Evolutionary conservation across 2,329 filamentous ascomycete species (phyloP), one percentile per base, ranked within the genome.

Genomic region (Rhinocladiella mackenziei): DNA sequence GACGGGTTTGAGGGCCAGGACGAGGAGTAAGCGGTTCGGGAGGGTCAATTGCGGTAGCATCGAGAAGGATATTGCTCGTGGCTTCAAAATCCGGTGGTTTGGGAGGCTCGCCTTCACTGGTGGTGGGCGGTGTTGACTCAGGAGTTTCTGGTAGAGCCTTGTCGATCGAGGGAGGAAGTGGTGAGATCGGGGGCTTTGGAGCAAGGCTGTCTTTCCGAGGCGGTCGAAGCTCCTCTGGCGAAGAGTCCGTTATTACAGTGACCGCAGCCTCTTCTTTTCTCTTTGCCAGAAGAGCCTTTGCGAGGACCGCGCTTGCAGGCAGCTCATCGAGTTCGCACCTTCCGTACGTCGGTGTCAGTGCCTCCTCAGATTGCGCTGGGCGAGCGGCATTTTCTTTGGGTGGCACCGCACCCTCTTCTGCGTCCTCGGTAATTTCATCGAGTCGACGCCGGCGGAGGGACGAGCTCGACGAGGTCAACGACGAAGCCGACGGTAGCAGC

Each of bases 341-440:
- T 34, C 46, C 50, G 33, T 45, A 53, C 19, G 48, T 51, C 29
- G 46, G 43, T 31, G 58, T 43, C 19, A 56, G 39, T 30, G 54
- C 50, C 11, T 53, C 45, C 46, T 60, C 62, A 5, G 58, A 51
- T 26, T 56, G 77, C 67, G 59, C 76, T 71, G 75, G 65, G 2
- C 76, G 80, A 58, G 81, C 73, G 42, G 78, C 71, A 58, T 81
- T 83, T 14, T 44, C 43, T n/a, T 41, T 31, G 2, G 40, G 31
- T n/a, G 17, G 31, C 29, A 18, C 25, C 5, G 26, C 18, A 11
- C 35, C 34, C 18, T 54, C 48, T 39, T 56, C 53, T 41, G 84
- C 86, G 68, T 92, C 86, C 67, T 97, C 92, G n/a, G 84, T 82
- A 62, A 97, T 96, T 68, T 94, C 91, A 69, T 91, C 84, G 57